Evolutionary conservation across 495 filamentous ascomycete species (phyloP).

Genomic region (Glutinoglossum americanum): DNA sequence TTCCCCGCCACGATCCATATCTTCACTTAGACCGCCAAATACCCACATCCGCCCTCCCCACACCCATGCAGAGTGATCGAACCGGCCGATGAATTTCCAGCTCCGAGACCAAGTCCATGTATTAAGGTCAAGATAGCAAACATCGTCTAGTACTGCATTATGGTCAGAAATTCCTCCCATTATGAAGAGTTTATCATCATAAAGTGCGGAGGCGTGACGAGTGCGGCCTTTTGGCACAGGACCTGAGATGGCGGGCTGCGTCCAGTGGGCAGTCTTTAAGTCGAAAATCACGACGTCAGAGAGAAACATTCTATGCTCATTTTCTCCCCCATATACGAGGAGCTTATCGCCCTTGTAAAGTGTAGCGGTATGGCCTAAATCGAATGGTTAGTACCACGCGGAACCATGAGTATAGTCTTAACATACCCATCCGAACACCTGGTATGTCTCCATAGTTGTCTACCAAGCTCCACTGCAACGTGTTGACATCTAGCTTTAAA

Average conservation of each 20-base stretch:
- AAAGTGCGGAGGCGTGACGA: constrained; percentile 77
- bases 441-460: constrained; percentile 99
- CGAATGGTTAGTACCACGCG: not conserved
- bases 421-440: constrained; percentile 85
- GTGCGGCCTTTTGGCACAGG: constrained; percentile 71
- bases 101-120: constrained; percentile 95
- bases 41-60: constrained; percentile 89
- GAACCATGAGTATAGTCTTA: constrained; percentile 4
- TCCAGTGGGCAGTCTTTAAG: constrained; percentile 81
- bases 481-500: constrained; percentile 61
- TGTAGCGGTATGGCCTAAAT: constrained; percentile 76
- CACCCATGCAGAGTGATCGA: constrained; percentile 83
- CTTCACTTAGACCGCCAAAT: constrained; percentile 81
- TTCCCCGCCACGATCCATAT: constrained; percentile 89
- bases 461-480: constrained; percentile 79
- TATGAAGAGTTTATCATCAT: constrained; percentile 92
- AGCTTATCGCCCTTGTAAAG: constrained; percentile 87
- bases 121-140: constrained; percentile 89
- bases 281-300: constrained; percentile 94
- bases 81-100: constrained; percentile 84
- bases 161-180: constrained; percentile 77
- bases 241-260: constrained; percentile 67
- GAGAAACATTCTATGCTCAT: constrained; percentile 86
- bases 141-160: constrained; percentile 76
- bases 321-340: constrained; percentile 90